These are phyloP conservation scores for Coleophoma cylindrospora DNA, from an alignment of 2,329 filamentous ascomycete genomes.

Conservation along the genomic window DNA sequence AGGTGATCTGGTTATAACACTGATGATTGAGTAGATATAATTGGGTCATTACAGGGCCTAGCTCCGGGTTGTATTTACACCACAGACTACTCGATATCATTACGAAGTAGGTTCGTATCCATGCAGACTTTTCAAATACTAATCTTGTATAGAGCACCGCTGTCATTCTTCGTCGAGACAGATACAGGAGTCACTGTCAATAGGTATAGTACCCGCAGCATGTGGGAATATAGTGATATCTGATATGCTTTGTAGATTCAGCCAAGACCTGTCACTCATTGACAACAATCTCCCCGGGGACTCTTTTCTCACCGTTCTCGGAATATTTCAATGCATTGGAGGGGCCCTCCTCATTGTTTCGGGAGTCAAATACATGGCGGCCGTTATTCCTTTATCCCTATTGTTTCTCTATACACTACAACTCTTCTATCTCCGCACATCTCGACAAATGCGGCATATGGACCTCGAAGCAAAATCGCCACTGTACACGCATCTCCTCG, in stretches of 20 bases:
- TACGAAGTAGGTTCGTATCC: slow-evolving; percentile 1
- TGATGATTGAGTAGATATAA: not conserved
- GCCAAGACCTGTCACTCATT: slow-evolving; percentile 11
- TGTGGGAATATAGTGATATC: not conserved
- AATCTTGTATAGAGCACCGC: slow-evolving; percentile 5
- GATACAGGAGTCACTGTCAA: slow-evolving; percentile 8
- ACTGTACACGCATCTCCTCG: slow-evolving; percentile 38
- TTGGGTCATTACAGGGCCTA: not conserved
- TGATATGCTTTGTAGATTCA: slow-evolving; percentile 6
- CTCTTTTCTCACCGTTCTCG: not conserved
- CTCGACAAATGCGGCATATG: slow-evolving; percentile 38
- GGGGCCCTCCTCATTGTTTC: slow-evolving; percentile 4
- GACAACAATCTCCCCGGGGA: slow-evolving; percentile 4
- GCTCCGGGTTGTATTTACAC: not conserved
- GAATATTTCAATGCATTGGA: not conserved
- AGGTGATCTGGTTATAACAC: not conserved
- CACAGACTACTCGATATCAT: slow-evolving; percentile 1
- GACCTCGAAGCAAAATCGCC: slow-evolving; percentile 36
- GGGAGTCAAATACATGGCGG: slow-evolving; percentile 6
- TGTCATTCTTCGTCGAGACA: slow-evolving; percentile 6
- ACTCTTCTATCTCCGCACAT: slow-evolving; percentile 38
- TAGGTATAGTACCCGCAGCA: not conserved
- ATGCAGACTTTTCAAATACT: not conserved
- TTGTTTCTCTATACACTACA: slow-evolving; percentile 19
- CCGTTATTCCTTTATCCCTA: slow-evolving; percentile 5